Evolutionary conservation across 768 basidiomycete genomes (phyloP).

Genomic region (Dacryopinax spathularia): DNA sequence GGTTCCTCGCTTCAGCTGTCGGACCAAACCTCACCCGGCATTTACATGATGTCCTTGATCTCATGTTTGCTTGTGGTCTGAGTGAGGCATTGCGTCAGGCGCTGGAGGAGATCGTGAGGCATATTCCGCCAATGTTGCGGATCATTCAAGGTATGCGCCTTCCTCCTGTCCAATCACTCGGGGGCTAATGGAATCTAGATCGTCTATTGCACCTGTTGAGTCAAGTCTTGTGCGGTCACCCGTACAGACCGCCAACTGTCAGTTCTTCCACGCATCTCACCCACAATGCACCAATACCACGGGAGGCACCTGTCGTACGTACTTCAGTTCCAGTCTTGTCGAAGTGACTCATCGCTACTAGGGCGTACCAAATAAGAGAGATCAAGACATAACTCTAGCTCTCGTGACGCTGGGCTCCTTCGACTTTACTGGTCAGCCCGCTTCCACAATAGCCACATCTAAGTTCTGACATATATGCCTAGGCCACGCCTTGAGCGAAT

Average conservation of each 20-base stretch:
- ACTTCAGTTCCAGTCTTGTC: constrained; percentile 22
- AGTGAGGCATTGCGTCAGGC: constrained; percentile 80
- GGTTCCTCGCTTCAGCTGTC: constrained; percentile 88
- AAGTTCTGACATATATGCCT: constrained; percentile 7
- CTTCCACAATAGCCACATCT: not conserved
- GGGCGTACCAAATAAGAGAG: constrained; percentile 14
- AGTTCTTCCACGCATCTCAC: not conserved
- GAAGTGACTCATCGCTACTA: constrained; percentile 3
- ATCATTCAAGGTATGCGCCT: constrained; percentile 66
- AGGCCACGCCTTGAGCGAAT: constrained; percentile 92
- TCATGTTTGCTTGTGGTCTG: constrained; percentile 90
- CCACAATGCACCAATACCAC: not conserved
- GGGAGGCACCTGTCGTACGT: constrained; percentile 68
- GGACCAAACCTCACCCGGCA: constrained; percentile 92
- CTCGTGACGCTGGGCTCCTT: constrained; percentile 77
- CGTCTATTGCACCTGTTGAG: constrained; percentile 80
- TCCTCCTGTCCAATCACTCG: not conserved
- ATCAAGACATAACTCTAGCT: constrained; percentile 54
- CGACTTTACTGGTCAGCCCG: constrained; percentile 70
- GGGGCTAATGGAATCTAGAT: constrained; percentile 34
- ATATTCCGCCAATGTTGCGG: constrained; percentile 79
- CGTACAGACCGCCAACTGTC: constrained; percentile 36
- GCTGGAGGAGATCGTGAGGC: constrained; percentile 64
- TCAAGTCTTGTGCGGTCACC: constrained; percentile 60
- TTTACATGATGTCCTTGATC: constrained; percentile 87